These are phyloP conservation scores for Viscum album DNA, from an alignment of 177 flowering plant species.

Conservation along the genomic window DNA sequence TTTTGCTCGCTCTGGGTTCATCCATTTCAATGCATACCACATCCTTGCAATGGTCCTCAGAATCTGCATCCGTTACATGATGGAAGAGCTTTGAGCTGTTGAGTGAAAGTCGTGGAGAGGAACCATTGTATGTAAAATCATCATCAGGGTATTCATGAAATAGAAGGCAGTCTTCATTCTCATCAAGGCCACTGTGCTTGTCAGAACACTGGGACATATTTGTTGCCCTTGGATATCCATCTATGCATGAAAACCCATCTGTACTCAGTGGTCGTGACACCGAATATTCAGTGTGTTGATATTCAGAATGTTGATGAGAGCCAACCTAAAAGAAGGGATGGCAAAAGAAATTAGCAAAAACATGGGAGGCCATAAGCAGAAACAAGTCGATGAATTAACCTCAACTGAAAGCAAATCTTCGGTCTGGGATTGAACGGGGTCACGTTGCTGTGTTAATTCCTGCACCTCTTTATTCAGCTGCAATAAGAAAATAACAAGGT, in stretches of 20 bases:
- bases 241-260: conserved; percentile 20
- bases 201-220: conserved; percentile 16
- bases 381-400: too few species aligned
- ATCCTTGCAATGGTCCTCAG: conserved; percentile 53
- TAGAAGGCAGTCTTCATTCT: conserved; percentile 27
- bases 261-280: conserved; percentile 26
- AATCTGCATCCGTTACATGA: conserved; percentile 17
- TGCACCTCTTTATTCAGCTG: conserved; percentile 51
- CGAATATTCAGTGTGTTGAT: conserved; percentile 23
- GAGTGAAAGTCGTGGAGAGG: conserved; percentile 19
- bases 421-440: conserved; percentile 37
- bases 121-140: too few species aligned
- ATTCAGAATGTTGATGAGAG: conserved; percentile 15
- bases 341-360: too few species aligned
- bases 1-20: conserved; percentile 18
- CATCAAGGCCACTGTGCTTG: conserved; percentile 18
- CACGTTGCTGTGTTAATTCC: conserved; percentile 43
- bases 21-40: conserved; percentile 50
- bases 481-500: neutral
- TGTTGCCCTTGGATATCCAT: conserved; percentile 18
- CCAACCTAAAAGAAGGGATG: conserved; percentile 23
- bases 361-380: too few species aligned
- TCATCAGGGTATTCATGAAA: too few species aligned
- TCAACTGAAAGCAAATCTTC: conserved; percentile 29
- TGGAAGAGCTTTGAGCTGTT: conserved; percentile 27